Percentiles rank a stretch among this genome's conserved stretches.
These are phyloP conservation scores for Suhomyces pyralidae DNA, from an alignment of 805 yeast genomes.

Conservation along the genomic window DNA sequence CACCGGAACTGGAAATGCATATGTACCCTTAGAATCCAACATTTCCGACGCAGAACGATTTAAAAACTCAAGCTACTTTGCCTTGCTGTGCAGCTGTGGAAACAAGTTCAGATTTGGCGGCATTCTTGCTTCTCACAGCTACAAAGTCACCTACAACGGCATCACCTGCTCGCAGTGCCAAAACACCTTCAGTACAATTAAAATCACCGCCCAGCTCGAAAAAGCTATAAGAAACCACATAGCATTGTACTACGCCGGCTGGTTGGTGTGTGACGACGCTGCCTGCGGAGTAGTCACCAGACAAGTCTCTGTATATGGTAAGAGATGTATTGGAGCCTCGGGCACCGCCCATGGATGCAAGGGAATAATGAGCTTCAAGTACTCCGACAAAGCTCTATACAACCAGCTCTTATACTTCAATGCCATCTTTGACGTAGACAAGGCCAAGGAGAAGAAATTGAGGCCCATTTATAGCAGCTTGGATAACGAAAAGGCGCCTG, in stretches of 20 bases:
- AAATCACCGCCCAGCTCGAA: slow-evolving; percentile 72
- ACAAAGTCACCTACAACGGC: slow-evolving; percentile 65
- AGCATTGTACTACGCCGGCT: slow-evolving; percentile 77
- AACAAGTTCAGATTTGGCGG: slow-evolving; percentile 69
- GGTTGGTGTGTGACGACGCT: slow-evolving; percentile 81
- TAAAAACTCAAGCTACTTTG: slow-evolving; percentile 55
- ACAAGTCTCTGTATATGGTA: slow-evolving; percentile 86
- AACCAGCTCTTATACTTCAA: slow-evolving; percentile 80
- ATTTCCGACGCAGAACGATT: slow-evolving; percentile 82
- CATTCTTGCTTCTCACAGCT: slow-evolving; percentile 58
- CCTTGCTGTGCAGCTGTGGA: slow-evolving; percentile 63
- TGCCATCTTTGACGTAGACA: slow-evolving; percentile 77
- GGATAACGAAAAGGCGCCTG: slow-evolving; percentile 24
- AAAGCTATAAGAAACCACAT: slow-evolving; percentile 65
- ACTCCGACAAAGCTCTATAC: slow-evolving; percentile 76
- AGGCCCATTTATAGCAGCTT: slow-evolving; percentile 49
- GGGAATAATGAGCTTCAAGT: slow-evolving; percentile 77
- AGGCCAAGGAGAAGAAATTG: slow-evolving; percentile 57
- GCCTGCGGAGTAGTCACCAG: slow-evolving; percentile 79
- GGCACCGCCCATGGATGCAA: slow-evolving; percentile 65
- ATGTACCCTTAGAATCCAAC: slow-evolving; percentile 74
- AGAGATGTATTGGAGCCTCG: slow-evolving; percentile 68
- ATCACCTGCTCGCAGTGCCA: slow-evolving; percentile 65
- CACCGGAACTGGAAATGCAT: slow-evolving; percentile 10
- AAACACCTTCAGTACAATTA: slow-evolving; percentile 46